These are phyloP conservation scores for Mallotus repandus DNA, from an alignment of 441 rosid species.

Conservation along the genomic window DNA sequence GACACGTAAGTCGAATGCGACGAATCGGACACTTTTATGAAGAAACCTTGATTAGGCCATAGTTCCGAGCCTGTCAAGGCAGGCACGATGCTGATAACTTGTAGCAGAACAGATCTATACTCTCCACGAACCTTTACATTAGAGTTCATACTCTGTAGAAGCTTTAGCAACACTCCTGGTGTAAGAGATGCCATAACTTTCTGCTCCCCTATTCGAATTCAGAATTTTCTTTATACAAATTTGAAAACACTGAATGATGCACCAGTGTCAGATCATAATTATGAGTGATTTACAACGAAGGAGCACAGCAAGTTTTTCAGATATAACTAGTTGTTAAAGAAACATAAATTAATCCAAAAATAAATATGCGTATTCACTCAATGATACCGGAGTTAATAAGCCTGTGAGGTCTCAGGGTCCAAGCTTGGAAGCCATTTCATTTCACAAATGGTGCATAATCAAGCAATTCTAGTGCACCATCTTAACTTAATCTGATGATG, in stretches of 20 bases:
- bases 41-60: slow-evolving; percentile 95
- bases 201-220: neutral
- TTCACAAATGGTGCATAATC: neutral
- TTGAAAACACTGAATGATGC: neutral
- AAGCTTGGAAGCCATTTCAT: too few species aligned
- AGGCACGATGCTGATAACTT: slow-evolving; percentile 90
- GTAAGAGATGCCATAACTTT: slow-evolving; percentile 70
- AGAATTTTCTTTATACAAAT: neutral
- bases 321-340: neutral
- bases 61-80: slow-evolving; percentile 83
- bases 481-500: neutral
- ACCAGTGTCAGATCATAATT: neutral
- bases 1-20: slow-evolving; percentile 87
- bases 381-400: too few species aligned
- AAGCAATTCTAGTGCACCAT: neutral
- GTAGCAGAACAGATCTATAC: slow-evolving; percentile 74
- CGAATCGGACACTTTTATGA: slow-evolving; percentile 86
- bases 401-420: too few species aligned
- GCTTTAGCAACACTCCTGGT: slow-evolving; percentile 79
- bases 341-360: neutral
- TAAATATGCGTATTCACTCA: too few species aligned
- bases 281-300: neutral
- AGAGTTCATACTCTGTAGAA: slow-evolving; percentile 71
- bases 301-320: neutral
- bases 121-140: slow-evolving; percentile 76